phyloP scores from a whole-genome alignment of 2,329 filamentous ascomycete genomes.

The Talaromyces sp. region DNA sequence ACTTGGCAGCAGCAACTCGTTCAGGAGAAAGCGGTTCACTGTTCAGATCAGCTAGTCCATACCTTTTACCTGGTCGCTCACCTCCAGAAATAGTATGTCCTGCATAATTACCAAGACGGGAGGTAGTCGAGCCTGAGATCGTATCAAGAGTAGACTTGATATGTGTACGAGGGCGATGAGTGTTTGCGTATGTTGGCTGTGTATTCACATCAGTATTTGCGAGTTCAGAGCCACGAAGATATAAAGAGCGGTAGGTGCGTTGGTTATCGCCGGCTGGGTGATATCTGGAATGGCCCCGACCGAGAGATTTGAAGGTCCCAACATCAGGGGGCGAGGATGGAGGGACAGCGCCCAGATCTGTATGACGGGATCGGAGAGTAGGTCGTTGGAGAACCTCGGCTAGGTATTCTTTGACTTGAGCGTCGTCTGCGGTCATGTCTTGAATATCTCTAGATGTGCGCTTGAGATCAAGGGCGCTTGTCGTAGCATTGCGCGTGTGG shows the following conservation, averaged over 20 bases:
- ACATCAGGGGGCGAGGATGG: constrained; percentile 39
- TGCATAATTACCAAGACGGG: constrained; percentile 15
- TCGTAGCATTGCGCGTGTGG: constrained; percentile 18
- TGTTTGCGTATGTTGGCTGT: constrained; percentile 14
- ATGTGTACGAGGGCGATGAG: constrained; percentile 26
- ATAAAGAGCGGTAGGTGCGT: constrained; percentile 30
- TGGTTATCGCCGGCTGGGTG: constrained; percentile 22
- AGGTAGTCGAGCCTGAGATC: constrained; percentile 24
- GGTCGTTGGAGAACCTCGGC: constrained; percentile 26
- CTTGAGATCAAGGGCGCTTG: constrained; percentile 27
- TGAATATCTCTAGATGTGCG: constrained; percentile 21
- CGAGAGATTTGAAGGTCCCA: constrained; percentile 25
- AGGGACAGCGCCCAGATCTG: constrained; percentile 18
- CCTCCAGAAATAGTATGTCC: constrained; percentile 24
- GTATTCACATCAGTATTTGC: constrained; percentile 14
- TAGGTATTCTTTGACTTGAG: constrained; percentile 29
- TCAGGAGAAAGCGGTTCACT: constrained; percentile 35
- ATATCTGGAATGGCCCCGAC: constrained; percentile 24
- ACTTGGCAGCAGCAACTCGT: constrained; percentile 37
- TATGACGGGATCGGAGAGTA: constrained; percentile 13
- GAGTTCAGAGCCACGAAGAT: constrained; percentile 14
- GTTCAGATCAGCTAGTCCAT: constrained; percentile 22
- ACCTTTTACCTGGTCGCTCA: constrained; percentile 25
- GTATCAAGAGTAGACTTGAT: constrained; percentile 35
- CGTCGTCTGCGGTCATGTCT: constrained; percentile 29